Evolutionary conservation across 495 filamentous ascomycete species (phyloP), one percentile per base, ranked within the genome.

Genomic region (Penicillium ochrochloron): DNA sequence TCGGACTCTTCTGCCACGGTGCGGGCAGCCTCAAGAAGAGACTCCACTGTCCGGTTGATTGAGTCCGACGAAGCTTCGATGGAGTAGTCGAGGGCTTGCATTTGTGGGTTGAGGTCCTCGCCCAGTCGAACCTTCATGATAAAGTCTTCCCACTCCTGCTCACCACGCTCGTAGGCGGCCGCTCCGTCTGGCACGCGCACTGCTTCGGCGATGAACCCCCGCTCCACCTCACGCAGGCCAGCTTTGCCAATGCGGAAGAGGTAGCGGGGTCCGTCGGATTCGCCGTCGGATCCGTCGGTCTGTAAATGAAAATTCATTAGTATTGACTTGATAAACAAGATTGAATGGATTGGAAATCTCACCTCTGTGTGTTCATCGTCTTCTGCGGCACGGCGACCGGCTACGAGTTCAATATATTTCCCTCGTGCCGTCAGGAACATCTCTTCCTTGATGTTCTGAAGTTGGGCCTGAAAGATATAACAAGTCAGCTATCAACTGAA

Each of bases 301-400:
- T 81, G 55, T 27, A 25, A n/a, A 19, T 8, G n/a, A n/a, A 35
- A 41, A 33, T 51, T 51, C 34, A 56, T 67, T 60, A 70, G 67
- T 34, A 51, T 56, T 34, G 11, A 21, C 5, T 11, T 46, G 6
- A 21, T 23, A 21, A 15, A 17, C 17, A 12, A 15, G 37, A 12
- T 15, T 31, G n/a, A n/a, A 4, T 19, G 37, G 11, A 23, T 34
- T 21, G 52, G 17, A 34, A 57, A n/a, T n/a, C 68, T 63, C 66
- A 78, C 79, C 70, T 82, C 80, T 7, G 80, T 82, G 59, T 82
- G 80, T 56, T 82, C 78, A 60, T 82, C 80, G 57, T 82, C 80
- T 57, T 81, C 80, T 5, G 77, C 80, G n/a, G 73, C 76, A 33
- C 72, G 73, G 19, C 71, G 75, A 21, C 78, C 76, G 61, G 70